Conservation (phyloP, 345 rosid genomes). For the Aurinia saxatilis region DNA sequence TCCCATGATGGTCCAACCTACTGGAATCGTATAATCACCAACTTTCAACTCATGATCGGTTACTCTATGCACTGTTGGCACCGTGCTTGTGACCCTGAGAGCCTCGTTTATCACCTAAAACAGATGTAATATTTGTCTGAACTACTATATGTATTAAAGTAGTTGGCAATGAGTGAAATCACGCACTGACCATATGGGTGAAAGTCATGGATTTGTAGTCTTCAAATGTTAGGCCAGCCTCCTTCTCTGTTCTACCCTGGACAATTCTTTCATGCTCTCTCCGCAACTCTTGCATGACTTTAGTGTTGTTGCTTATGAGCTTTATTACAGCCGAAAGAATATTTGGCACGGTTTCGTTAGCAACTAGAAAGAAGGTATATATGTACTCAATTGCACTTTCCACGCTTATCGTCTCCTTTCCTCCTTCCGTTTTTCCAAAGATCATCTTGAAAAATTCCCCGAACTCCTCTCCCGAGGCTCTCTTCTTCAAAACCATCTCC, state of each 20-base stretch:
- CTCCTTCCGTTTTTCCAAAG: background rate
- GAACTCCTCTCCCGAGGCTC: background rate
- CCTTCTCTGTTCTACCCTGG: background rate
- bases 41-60: background rate
- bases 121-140: too few relatives aligned
- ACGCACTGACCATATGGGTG: conserved; percentile 19
- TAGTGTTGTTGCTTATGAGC: conserved; percentile 5
- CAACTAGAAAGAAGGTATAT: background rate
- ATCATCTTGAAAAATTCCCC: conserved; percentile 8
- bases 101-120: conserved; percentile 18
- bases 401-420: background rate
- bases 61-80: background rate
- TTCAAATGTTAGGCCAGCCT: conserved; percentile 7
- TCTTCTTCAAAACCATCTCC: background rate
- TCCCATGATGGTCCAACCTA: conserved; percentile 12
- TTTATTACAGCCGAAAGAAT: background rate
- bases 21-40: conserved; percentile 2
- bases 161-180: too few relatives aligned
- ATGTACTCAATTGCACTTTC: background rate
- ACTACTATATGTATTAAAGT: too few relatives aligned
- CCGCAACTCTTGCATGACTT: background rate
- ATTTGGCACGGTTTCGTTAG: conserved; percentile 5
- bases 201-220: conserved; percentile 22
- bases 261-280: conserved; percentile 10
- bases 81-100: conserved; percentile 5